Conservation (phyloP, 2,329 filamentous ascomycete species). For the Epichloe brachyelytri region DNA sequence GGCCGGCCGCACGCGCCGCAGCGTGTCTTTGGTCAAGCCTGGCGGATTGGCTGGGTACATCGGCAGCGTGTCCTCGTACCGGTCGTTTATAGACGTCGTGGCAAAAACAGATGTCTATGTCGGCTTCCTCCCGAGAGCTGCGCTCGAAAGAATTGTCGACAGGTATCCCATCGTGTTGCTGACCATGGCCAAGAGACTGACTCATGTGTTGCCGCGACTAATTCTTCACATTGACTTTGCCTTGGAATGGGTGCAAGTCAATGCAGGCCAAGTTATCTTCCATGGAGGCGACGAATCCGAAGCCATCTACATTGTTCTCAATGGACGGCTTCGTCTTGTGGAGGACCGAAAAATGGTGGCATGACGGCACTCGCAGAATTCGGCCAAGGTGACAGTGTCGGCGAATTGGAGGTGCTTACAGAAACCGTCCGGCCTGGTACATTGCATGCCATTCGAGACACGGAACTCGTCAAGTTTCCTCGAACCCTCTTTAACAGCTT, state of each 20-base stretch:
- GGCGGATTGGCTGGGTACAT: slow-evolving; percentile 90
- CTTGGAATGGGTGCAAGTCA: slow-evolving; percentile 94
- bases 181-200: slow-evolving; percentile 91
- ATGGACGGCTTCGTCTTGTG: slow-evolving; percentile 77
- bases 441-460: slow-evolving; percentile 89
- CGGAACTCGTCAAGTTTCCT: slow-evolving; percentile 90
- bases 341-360: slow-evolving; percentile 66
- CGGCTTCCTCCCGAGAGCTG: slow-evolving; percentile 75
- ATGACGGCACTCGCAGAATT: slow-evolving; percentile 84
- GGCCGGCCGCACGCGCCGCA: slow-evolving; percentile 40
- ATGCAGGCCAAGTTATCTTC: slow-evolving; percentile 87
- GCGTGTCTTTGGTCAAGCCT: slow-evolving; percentile 83
- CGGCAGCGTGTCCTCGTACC: slow-evolving; percentile 84
- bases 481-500: slow-evolving; percentile 95
- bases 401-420: slow-evolving; percentile 92
- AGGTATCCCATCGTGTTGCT: slow-evolving; percentile 82
- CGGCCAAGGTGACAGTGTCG: slow-evolving; percentile 94
- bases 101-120: slow-evolving; percentile 98
- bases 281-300: slow-evolving; percentile 92
- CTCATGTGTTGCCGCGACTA: slow-evolving; percentile 73
- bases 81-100: slow-evolving; percentile 91
- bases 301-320: slow-evolving; percentile 94
- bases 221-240: slow-evolving; percentile 97
- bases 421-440: slow-evolving; percentile 86
- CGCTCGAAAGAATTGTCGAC: slow-evolving; percentile 85